phyloP scores from a whole-genome alignment of 1,284 basidiomycete species.

The Microbotryum lychnidis-dioicae region DNA sequence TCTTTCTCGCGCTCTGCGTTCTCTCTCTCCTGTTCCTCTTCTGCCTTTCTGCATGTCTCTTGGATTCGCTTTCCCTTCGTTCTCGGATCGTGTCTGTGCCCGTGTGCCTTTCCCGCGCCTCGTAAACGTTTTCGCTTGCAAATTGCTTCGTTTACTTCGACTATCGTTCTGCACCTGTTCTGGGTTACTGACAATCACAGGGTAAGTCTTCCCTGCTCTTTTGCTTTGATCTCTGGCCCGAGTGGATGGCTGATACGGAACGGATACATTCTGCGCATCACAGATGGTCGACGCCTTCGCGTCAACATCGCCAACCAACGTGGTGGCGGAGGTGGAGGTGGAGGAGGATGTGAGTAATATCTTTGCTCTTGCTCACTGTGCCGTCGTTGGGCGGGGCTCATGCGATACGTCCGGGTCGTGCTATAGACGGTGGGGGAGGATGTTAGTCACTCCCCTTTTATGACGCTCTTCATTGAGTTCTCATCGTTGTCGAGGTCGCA shows the following conservation, averaged over 20 bases:
- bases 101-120: neutral
- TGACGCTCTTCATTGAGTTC: no score
- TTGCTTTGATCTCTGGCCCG: neutral
- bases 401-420: no score
- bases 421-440: no score
- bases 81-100: neutral
- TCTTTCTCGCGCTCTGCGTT: neutral
- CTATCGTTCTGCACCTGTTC: neutral
- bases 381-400: neutral
- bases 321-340: conserved; percentile 29
- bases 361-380: neutral
- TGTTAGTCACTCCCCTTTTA: no score
- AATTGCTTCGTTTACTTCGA: neutral
- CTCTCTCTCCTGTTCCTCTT: neutral
- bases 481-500: neutral
- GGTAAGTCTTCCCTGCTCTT: conserved; percentile 4
- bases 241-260: neutral
- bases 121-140: neutral
- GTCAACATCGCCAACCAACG: conserved; percentile 34
- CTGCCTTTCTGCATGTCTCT: neutral
- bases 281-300: conserved; percentile 30
- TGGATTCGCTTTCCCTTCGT: neutral
- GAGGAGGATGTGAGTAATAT: conserved; percentile 4
- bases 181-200: conserved; percentile 3
- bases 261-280: neutral